Percentiles rank a stretch among this genome's conserved stretches.
phyloP scores from a whole-genome alignment of 495 filamentous ascomycete genomes.

The Talaromyces adpressus region DNA sequence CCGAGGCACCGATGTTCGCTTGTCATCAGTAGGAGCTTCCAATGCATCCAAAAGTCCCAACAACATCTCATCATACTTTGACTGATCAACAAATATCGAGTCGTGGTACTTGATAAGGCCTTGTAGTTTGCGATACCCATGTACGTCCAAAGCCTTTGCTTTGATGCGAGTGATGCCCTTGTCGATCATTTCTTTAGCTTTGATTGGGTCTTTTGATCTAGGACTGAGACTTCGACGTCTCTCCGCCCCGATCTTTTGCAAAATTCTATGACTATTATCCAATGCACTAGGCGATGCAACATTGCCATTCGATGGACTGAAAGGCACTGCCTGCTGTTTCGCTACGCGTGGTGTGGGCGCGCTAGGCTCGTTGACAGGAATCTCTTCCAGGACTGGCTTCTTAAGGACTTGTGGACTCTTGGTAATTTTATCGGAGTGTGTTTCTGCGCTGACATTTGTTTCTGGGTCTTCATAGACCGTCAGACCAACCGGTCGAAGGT shows the following conservation, averaged over 20 bases:
- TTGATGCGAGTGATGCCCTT: conserved; percentile 72
- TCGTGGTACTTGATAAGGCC: conserved; percentile 64
- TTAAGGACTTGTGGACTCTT: not conserved
- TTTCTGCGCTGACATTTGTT: conserved; percentile 17
- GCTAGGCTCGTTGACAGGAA: conserved; percentile 25
- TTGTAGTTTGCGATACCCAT: conserved; percentile 84
- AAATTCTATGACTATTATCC: conserved; percentile 15
- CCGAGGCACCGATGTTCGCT: conserved; percentile 35
- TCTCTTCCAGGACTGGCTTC: conserved; percentile 17
- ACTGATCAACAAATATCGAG: conserved; percentile 46
- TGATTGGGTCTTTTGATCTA: conserved; percentile 37
- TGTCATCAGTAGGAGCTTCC: conserved; percentile 40
- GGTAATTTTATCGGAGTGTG: not conserved
- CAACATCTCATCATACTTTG: conserved; percentile 66
- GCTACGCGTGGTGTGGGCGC: conserved; percentile 14
- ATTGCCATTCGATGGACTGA: not conserved
- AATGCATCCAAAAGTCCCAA: conserved; percentile 69
- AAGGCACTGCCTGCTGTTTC: conserved; percentile 10
- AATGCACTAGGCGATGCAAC: not conserved
- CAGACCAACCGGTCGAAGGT: conserved; percentile 31
- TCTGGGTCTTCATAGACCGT: conserved; percentile 58
- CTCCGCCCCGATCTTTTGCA: conserved; percentile 18
- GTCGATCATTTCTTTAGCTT: conserved; percentile 53
- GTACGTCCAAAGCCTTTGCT: conserved; percentile 67
- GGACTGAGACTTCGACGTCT: conserved; percentile 28